phyloP scores from a whole-genome alignment of 139 green algal genomes.

The Tetraselmis striata region DNA sequence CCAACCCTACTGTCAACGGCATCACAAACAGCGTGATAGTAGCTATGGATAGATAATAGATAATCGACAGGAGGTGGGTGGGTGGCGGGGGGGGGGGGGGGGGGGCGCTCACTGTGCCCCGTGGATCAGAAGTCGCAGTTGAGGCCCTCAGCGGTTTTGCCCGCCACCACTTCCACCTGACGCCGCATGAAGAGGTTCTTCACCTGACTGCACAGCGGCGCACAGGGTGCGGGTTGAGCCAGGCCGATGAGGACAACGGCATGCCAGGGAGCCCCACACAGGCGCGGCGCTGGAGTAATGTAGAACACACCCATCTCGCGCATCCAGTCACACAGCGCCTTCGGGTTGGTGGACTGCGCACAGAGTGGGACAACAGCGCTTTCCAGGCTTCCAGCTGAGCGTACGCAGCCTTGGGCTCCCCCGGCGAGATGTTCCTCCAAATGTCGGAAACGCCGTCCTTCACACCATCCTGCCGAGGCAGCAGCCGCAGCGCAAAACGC shows the following conservation, averaged over 20 bases:
- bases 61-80: too few species aligned
- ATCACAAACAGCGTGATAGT: too few species aligned
- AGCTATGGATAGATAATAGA: too few species aligned
- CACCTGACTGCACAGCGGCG: not conserved
- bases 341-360: not conserved
- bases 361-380: not conserved
- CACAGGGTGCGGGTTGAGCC: not conserved
- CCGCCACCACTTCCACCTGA: not conserved
- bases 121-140: not conserved
- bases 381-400: not conserved
- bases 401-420: too few species aligned
- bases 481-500: not conserved
- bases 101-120: not conserved
- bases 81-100: too few species aligned
- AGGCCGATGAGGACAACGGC: not conserved
- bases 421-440: not conserved
- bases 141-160: not conserved
- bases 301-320: not conserved
- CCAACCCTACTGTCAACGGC: too few species aligned
- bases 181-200: not conserved
- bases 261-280: too few species aligned
- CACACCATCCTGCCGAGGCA: not conserved
- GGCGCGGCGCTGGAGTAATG: too few species aligned
- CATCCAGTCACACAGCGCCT: not conserved
- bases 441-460: not conserved